phyloP scores from a whole-genome alignment of 345 rosid genomes.

The Luvunga scandens region DNA sequence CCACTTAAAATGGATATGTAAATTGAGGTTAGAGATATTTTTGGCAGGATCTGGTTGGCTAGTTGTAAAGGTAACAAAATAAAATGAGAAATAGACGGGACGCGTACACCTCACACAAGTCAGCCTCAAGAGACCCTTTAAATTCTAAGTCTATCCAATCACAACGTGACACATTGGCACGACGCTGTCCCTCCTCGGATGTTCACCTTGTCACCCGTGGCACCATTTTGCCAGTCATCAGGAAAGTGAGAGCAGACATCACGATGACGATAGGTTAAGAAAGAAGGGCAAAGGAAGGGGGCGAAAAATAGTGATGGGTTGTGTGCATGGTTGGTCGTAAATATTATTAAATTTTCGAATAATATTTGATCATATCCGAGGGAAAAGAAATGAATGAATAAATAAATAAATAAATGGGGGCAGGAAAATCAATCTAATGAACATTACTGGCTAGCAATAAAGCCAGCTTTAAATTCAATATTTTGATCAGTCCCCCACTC shows the following conservation, averaged over 20 bases:
- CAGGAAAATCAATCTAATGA: too few species aligned
- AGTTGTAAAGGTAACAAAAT: not conserved
- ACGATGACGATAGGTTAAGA: not conserved
- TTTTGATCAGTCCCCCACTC: too few species aligned
- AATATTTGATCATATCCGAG: not conserved
- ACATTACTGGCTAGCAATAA: too few species aligned
- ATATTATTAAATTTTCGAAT: not conserved
- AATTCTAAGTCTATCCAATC: not conserved
- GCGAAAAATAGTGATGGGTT: too few species aligned
- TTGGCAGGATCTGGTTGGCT: too few species aligned
- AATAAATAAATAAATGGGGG: too few species aligned
- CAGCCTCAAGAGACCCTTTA: not conserved
- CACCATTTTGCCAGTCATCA: slow-evolving; percentile 6
- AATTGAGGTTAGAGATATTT: too few species aligned
- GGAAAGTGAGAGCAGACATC: slow-evolving; percentile 16
- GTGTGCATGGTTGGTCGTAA: not conserved
- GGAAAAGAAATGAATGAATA: too few species aligned
- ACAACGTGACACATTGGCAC: not conserved
- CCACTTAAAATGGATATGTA: too few species aligned
- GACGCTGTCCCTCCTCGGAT: not conserved
- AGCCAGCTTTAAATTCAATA: too few species aligned
- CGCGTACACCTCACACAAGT: not conserved
- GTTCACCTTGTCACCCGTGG: not conserved
- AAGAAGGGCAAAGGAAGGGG: too few species aligned
- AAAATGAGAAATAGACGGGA: not conserved